Conservation (phyloP, 805 yeast species). For the Cyberlindnera veronae region DNA sequence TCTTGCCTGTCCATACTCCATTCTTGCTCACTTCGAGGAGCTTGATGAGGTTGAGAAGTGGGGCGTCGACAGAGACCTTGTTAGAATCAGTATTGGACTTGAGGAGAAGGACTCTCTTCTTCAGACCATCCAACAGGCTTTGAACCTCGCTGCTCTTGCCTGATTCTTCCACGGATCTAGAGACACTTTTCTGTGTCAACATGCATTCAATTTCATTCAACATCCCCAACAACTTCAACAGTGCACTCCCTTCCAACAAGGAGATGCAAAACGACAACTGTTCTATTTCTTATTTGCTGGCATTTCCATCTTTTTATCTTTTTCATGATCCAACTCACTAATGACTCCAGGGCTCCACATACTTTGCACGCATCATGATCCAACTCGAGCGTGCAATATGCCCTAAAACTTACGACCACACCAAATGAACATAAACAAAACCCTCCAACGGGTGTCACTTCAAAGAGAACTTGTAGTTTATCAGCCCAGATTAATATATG, state of each 20-base stretch:
- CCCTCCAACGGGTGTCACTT: conserved; percentile 14
- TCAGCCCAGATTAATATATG: not conserved
- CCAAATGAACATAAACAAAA: not conserved
- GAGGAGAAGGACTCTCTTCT: conserved; percentile 62
- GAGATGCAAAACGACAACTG: conserved; percentile 1
- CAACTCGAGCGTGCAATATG: conserved; percentile 17
- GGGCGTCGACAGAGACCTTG: conserved; percentile 77
- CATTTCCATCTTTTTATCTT: not conserved
- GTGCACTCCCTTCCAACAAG: too few species aligned
- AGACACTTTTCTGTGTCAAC: too few species aligned
- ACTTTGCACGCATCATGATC: conserved; percentile 9
- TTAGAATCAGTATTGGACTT: conserved; percentile 81
- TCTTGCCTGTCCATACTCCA: conserved; percentile 84
- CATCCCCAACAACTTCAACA: conserved; percentile 8
- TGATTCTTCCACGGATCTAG: too few species aligned
- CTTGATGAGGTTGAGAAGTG: conserved; percentile 74
- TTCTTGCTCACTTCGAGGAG: conserved; percentile 81
- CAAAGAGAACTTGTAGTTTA: not conserved
- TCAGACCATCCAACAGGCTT: conserved; percentile 17
- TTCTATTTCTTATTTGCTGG: conserved; percentile 2
- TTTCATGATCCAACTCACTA: conserved; percentile 15
- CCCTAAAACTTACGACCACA: conserved; percentile 5
- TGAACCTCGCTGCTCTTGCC: conserved; percentile 22
- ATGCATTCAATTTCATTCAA: not conserved
- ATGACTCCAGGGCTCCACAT: conserved; percentile 7